These are phyloP conservation scores for Candida vaughaniae DNA, from an alignment of 805 yeast genomes.

Conservation along the genomic window DNA sequence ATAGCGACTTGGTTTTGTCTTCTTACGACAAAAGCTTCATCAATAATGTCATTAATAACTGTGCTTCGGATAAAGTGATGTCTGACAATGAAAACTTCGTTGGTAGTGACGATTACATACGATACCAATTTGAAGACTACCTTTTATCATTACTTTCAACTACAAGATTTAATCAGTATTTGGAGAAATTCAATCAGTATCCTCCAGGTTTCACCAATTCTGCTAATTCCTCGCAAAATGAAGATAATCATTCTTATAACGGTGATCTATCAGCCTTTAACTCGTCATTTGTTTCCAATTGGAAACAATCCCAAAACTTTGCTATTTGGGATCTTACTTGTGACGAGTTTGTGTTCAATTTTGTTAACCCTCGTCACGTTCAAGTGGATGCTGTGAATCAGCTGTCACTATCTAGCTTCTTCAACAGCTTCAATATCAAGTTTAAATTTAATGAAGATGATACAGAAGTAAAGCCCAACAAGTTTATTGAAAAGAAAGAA, in stretches of 20 bases:
- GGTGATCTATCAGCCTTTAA: conserved; percentile 34
- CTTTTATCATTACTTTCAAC: conserved; percentile 71
- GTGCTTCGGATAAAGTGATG: conserved; percentile 36
- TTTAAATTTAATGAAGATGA: conserved; percentile 9
- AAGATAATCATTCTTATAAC: conserved; percentile 17
- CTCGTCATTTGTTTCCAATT: conserved; percentile 27
- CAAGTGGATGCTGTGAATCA: conserved; percentile 13
- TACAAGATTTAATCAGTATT: conserved; percentile 65
- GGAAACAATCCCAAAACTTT: conserved; percentile 37
- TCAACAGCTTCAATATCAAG: conserved; percentile 21
- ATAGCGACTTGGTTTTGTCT: conserved; percentile 28
- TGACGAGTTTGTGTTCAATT: conserved; percentile 46
- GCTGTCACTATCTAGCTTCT: conserved; percentile 23
- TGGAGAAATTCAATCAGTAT: conserved; percentile 33
- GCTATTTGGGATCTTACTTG: conserved; percentile 40
- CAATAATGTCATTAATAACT: conserved; percentile 52
- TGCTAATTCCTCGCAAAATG: conserved; percentile 12
- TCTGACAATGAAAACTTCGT: conserved; percentile 27
- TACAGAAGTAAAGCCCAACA: conserved; percentile 18
- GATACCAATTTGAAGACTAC: conserved; percentile 90
- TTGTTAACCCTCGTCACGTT: conserved; percentile 40
- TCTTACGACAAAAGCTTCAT: conserved; percentile 73
- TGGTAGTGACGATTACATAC: conserved; percentile 74
- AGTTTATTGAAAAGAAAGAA: conserved; percentile 14
- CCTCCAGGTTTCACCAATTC: conserved; percentile 40